Percentiles rank a stretch among this genome's conserved stretches.
Conservation (phyloP, 768 basidiomycete genomes). For the Glaciozyma martinii region DNA sequence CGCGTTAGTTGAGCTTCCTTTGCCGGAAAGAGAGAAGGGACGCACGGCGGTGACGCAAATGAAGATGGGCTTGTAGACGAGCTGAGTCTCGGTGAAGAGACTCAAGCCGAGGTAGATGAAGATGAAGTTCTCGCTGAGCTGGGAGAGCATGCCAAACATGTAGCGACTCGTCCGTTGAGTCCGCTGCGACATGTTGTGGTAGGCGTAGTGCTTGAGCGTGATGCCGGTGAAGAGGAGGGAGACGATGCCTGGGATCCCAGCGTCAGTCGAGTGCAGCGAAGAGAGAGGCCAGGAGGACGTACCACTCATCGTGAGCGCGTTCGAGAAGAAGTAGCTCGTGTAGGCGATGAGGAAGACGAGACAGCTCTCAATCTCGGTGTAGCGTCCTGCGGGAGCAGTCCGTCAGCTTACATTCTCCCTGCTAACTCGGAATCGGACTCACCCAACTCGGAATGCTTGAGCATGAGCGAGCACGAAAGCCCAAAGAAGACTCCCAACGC, state of each 20-base stretch:
- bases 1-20: not conserved
- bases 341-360: conserved; percentile 89
- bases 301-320: conserved; percentile 70
- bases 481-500: conserved; percentile 86
- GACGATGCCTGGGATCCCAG: conserved; percentile 63
- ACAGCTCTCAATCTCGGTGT: conserved; percentile 94
- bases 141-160: conserved; percentile 87
- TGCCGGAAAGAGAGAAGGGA: conserved; percentile 1
- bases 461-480: conserved; percentile 75
- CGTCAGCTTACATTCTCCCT: not conserved
- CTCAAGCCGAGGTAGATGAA: conserved; percentile 97
- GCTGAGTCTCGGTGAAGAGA: conserved; percentile 83
- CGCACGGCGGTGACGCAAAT: conserved; percentile 72
- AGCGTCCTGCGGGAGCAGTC: conserved; percentile 37
- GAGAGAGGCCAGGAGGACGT: conserved; percentile 20
- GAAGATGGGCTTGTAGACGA: conserved; percentile 84
- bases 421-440: conserved; percentile 35
- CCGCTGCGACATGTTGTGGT: conserved; percentile 93
- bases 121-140: conserved; percentile 96
- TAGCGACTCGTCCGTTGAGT: conserved; percentile 92
- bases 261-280: not conserved
- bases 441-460: conserved; percentile 84
- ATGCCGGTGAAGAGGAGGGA: conserved; percentile 97
- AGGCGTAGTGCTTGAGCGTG: conserved; percentile 99
- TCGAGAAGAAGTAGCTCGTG: conserved; percentile 98